Percentiles rank a stretch among this genome's conserved stretches.
phyloP scores from a whole-genome alignment of 192 early-diverging fungal genomes.

The Lobosporangium transversale region DNA sequence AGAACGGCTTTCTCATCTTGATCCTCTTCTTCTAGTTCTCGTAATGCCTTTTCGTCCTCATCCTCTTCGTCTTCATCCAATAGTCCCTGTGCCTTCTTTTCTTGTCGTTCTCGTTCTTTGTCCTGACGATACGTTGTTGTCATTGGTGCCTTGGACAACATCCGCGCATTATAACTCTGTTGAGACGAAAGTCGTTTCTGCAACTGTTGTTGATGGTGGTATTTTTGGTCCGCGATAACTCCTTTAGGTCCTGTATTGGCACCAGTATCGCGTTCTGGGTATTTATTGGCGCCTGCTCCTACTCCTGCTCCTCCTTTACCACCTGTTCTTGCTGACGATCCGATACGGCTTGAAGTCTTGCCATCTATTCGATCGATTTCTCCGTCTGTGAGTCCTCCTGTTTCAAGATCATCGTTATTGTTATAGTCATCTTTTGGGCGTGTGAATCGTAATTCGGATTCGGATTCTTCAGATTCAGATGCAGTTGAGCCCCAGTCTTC shows the following conservation, averaged over 20 bases:
- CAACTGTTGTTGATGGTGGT: conserved; percentile 51
- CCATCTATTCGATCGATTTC: conserved; percentile 35
- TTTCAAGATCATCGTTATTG: conserved; percentile 31
- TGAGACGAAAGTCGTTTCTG: conserved; percentile 35
- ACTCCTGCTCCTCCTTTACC: not conserved
- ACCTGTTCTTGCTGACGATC: too few relatives aligned
- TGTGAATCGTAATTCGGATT: not conserved
- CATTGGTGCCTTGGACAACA: conserved; percentile 56
- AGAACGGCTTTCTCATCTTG: conserved; percentile 53
- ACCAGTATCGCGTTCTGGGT: conserved; percentile 42
- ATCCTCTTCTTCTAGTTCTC: conserved; percentile 42
- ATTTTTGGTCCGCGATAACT: conserved; percentile 63
- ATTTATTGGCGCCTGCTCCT: conserved; percentile 1
- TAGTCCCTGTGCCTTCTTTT: conserved; percentile 22
- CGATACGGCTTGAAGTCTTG: conserved; percentile 35
- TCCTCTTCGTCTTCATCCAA: conserved; percentile 27
- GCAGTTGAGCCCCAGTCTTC: conserved; percentile 27
- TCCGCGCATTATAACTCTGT: conserved; percentile 54
- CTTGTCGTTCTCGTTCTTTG: conserved; percentile 14
- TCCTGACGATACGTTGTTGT: conserved; percentile 63
- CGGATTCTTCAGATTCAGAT: conserved; percentile 20
- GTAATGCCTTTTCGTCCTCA: conserved; percentile 27
- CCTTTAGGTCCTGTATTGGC: conserved; percentile 68
- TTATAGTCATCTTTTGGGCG: not conserved
- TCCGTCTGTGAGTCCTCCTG: conserved; percentile 25